A percentile compares a stretch with the other conserved stretches of the same genome.
These are phyloP conservation scores for Kodamaea anthophila DNA, from an alignment of 1,139 yeast genomes.

Conservation along the genomic window DNA sequence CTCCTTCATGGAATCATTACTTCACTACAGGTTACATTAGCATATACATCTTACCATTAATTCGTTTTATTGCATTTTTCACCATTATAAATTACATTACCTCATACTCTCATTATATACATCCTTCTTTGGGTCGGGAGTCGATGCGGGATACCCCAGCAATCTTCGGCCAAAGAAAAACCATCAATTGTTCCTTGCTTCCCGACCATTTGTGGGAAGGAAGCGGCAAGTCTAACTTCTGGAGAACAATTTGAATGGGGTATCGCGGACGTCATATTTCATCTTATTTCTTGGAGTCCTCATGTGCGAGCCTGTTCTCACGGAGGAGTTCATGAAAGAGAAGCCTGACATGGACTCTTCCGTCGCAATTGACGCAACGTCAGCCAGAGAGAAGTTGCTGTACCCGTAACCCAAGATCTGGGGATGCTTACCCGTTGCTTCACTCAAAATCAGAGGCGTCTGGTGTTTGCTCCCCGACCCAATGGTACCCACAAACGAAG, in stretches of 20 bases:
- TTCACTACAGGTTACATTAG: too few relatives aligned
- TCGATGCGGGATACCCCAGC: constrained; percentile 2
- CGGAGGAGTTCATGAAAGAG: constrained; percentile 18
- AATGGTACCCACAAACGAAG: background rate
- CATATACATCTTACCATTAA: too few relatives aligned
- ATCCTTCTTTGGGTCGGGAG: too few relatives aligned
- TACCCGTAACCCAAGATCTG: constrained; percentile 3
- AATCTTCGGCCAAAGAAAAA: background rate
- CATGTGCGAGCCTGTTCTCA: background rate
- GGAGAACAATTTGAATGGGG: constrained; percentile 15
- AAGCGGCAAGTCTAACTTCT: constrained; percentile 3
- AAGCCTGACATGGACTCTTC: constrained; percentile 19
- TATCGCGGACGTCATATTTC: constrained; percentile 16
- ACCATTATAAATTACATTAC: too few relatives aligned
- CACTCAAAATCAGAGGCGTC: background rate
- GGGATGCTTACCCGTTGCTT: background rate
- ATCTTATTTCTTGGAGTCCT: constrained; percentile 9
- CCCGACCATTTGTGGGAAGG: background rate
- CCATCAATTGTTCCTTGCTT: constrained; percentile 1
- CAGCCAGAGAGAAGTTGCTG: constrained; percentile 11
- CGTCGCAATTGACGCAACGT: constrained; percentile 22
- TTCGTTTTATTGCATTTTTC: too few relatives aligned
- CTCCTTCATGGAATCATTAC: too few relatives aligned
- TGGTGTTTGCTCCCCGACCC: background rate
- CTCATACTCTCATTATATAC: too few relatives aligned